Conservation (phyloP, 305 asterid species). For the Solanum hybrid region DNA sequence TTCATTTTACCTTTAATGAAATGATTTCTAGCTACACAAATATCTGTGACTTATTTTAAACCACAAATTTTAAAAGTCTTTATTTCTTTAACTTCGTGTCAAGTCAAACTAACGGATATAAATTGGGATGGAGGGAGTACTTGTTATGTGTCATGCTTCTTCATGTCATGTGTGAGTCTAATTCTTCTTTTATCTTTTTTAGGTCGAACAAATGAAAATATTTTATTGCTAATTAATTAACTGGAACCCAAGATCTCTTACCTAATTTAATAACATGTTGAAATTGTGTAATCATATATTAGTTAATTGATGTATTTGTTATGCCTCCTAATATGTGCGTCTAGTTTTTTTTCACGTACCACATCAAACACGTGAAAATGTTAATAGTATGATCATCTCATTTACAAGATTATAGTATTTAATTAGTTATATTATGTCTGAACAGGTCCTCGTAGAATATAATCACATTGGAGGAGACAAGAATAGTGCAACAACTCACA, state of each 20-base stretch:
- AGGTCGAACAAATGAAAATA: neutral
- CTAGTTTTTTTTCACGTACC: neutral
- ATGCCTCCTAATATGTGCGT: neutral
- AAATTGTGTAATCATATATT: neutral
- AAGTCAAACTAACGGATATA: neutral
- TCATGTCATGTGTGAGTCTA: neutral
- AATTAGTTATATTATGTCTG: neutral
- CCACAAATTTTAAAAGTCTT: accelerated
- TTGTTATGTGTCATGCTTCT: neutral
- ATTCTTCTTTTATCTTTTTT: neutral
- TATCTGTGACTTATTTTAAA: accelerated
- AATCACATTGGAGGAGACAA: neutral
- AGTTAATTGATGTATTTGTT: neutral
- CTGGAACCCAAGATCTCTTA: neutral
- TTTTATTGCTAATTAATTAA: too few species aligned
- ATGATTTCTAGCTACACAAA: neutral
- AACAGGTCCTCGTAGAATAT: neutral
- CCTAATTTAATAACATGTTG: neutral
- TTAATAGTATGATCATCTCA: neutral
- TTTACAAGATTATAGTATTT: neutral
- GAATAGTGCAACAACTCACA: neutral
- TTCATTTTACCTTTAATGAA: too few species aligned
- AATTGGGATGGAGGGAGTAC: neutral
- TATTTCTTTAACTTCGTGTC: accelerated
- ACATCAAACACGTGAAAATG: neutral